A percentile compares a stretch with the other conserved stretches of the same genome.
These are phyloP conservation scores for Dalbergia cultrata DNA, from an alignment of 306 rosid species.

Conservation along the genomic window DNA sequence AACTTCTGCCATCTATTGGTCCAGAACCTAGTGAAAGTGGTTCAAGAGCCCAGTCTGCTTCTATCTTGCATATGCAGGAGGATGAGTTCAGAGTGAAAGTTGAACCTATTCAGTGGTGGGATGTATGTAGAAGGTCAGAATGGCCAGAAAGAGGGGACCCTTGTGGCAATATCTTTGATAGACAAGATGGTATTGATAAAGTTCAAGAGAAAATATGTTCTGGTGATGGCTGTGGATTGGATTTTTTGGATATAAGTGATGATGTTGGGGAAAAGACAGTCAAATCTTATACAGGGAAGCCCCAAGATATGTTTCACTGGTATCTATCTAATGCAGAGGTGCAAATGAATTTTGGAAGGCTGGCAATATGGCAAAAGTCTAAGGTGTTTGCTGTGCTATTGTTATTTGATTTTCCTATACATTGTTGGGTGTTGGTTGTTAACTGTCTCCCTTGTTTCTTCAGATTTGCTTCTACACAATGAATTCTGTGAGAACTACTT, in stretches of 20 bases:
- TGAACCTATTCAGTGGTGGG: conserved; percentile 97
- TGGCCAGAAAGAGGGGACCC: conserved; percentile 84
- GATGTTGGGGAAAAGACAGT: conserved; percentile 47
- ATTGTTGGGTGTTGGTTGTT: conserved; percentile 23
- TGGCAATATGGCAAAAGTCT: conserved; percentile 84
- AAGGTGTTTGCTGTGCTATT: conserved; percentile 63
- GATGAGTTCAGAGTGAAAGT: conserved; percentile 88
- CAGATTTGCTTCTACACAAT: conserved; percentile 73
- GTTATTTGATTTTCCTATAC: conserved; percentile 31
- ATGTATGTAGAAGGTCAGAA: conserved; percentile 86
- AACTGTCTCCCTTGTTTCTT: conserved; percentile 36
- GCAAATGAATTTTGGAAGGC: conserved; percentile 74
- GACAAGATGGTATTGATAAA: conserved; percentile 56
- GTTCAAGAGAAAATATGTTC: conserved; percentile 59
- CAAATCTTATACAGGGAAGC: conserved; percentile 49
- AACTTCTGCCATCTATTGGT: conserved; percentile 78
- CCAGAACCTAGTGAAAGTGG: conserved; percentile 61
- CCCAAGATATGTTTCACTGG: conserved; percentile 70
- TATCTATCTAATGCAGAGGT: conserved; percentile 90
- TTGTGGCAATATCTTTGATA: conserved; percentile 53
- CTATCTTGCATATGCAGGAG: conserved; percentile 67
- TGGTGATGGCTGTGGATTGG: conserved; percentile 52
- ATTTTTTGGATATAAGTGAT: conserved; percentile 49
- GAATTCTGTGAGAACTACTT: conserved; percentile 55
- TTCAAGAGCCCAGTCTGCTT: conserved; percentile 59